Conservation (phyloP, 2,329 filamentous ascomycete species). For the Rutstroemia sp. region DNA sequence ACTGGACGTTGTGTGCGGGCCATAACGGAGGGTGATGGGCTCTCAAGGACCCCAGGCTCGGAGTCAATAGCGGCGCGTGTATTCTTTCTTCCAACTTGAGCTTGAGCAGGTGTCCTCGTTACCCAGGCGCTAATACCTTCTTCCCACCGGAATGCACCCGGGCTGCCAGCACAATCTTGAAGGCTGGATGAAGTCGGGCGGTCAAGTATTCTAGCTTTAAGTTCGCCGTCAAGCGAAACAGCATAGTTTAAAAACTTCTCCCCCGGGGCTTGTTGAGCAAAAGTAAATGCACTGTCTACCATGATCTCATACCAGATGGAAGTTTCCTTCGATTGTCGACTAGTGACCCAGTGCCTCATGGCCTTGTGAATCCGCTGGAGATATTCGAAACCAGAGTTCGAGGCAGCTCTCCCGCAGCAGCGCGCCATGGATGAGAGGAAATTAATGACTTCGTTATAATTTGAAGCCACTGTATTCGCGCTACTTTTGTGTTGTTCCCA, state of each 20-base stretch:
- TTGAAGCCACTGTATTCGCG: neutral
- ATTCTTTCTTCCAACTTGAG: conserved; percentile 7
- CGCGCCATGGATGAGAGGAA: conserved; percentile 41
- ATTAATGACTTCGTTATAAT: conserved; percentile 18
- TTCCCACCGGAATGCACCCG: conserved; percentile 41
- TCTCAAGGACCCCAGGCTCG: conserved; percentile 10
- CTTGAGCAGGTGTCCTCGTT: conserved; percentile 36
- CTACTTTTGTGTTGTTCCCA: neutral
- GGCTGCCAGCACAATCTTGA: conserved; percentile 11
- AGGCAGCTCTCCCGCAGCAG: conserved; percentile 37
- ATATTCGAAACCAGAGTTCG: conserved; percentile 30
- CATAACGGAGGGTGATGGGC: conserved; percentile 17
- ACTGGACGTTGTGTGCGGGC: neutral
- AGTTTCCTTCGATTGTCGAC: neutral
- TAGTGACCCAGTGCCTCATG: conserved; percentile 13
- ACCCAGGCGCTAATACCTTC: conserved; percentile 52
- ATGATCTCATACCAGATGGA: conserved; percentile 22
- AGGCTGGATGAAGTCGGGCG: neutral
- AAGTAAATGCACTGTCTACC: conserved; percentile 29
- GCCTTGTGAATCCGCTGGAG: conserved; percentile 31
- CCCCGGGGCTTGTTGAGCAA: conserved; percentile 26
- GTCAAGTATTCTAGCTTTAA: neutral
- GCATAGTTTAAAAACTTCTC: conserved; percentile 28
- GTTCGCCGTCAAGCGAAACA: conserved; percentile 15
- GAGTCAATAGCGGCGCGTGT: neutral